phyloP scores from a whole-genome alignment of 495 filamentous ascomycete species.

The Venustampulla echinocandica region DNA sequence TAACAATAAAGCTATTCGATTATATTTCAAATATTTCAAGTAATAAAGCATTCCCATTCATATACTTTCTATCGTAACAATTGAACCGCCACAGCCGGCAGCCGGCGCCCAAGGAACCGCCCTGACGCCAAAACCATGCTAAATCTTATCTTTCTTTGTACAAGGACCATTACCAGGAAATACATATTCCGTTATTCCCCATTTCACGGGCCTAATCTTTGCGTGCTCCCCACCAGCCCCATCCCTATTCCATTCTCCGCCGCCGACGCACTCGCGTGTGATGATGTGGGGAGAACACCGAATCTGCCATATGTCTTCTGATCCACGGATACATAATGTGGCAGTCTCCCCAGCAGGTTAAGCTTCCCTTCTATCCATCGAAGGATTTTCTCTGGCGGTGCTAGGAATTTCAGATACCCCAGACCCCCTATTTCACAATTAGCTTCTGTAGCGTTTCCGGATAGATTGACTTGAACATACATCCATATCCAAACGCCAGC shows the following conservation, averaged over 20 bases:
- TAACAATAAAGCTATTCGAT: too few relatives aligned
- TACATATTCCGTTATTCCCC: neutral
- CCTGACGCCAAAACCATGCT: too few relatives aligned
- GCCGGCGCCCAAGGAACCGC: too few relatives aligned
- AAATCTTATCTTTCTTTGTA: too few relatives aligned
- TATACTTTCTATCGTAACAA: too few relatives aligned
- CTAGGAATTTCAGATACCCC: constrained; percentile 76
- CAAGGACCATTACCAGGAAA: constrained; percentile 7
- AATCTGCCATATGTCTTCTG: constrained; percentile 96
- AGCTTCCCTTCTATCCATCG: constrained; percentile 78
- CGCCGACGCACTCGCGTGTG: constrained; percentile 18
- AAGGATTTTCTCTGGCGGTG: constrained; percentile 71
- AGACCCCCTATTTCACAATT: constrained; percentile 53
- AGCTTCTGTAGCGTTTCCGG: constrained; percentile 16
- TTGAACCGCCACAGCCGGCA: too few relatives aligned
- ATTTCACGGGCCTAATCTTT: constrained; percentile 48
- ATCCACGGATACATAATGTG: constrained; percentile 85
- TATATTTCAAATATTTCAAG: too few relatives aligned
- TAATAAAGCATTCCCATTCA: too few relatives aligned
- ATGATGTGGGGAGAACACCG: constrained; percentile 67
- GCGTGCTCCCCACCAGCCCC: constrained; percentile 50
- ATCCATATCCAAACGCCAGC: constrained; percentile 72
- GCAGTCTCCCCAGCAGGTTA: constrained; percentile 70
- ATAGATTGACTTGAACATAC: constrained; percentile 43
- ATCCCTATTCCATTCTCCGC: constrained; percentile 43